phyloP scores from a whole-genome alignment of 1,284 basidiomycete species.

The Erythrobasidium hasegawianum region DNA sequence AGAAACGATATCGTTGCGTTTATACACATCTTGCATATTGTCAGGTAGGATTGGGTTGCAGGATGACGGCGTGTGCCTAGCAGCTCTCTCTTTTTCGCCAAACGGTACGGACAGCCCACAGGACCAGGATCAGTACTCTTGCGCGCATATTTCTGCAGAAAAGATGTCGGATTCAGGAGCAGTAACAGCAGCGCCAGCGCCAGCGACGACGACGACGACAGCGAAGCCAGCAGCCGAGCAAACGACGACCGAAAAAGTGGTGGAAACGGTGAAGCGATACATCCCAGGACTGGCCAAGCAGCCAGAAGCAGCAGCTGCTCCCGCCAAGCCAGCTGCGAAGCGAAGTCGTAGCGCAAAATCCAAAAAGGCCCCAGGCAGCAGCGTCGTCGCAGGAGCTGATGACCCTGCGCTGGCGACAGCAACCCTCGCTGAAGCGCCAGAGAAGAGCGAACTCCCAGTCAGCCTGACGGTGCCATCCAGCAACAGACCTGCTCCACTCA shows the following conservation, averaged over 20 bases:
- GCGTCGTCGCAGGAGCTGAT: constrained; percentile 12
- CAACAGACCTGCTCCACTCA: constrained; percentile 16
- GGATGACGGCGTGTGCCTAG: too few relatives aligned
- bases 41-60: too few relatives aligned
- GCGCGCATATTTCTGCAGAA: too few relatives aligned
- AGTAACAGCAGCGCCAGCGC: not conserved
- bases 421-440: constrained; percentile 11
- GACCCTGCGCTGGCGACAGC: constrained; percentile 28
- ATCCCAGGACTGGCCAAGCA: constrained; percentile 30
- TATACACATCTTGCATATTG: too few relatives aligned
- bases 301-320: constrained; percentile 16
- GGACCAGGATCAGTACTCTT: not conserved
- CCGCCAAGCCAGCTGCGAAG: constrained; percentile 1
- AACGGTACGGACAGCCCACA: not conserved
- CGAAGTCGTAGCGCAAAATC: constrained; percentile 11
- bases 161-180: constrained; percentile 1
- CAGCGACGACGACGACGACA: not conserved
- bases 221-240: constrained; percentile 22
- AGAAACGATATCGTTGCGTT: too few relatives aligned
- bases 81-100: not conserved
- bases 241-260: constrained; percentile 32
- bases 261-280: constrained; percentile 23
- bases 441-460: constrained; percentile 2
- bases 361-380: constrained; percentile 10
- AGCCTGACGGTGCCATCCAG: constrained; percentile 38